A percentile compares a stretch with the other conserved stretches of the same genome.
phyloP scores from a whole-genome alignment of 148 eudicot genomes.

The Camellia sinensis region DNA sequence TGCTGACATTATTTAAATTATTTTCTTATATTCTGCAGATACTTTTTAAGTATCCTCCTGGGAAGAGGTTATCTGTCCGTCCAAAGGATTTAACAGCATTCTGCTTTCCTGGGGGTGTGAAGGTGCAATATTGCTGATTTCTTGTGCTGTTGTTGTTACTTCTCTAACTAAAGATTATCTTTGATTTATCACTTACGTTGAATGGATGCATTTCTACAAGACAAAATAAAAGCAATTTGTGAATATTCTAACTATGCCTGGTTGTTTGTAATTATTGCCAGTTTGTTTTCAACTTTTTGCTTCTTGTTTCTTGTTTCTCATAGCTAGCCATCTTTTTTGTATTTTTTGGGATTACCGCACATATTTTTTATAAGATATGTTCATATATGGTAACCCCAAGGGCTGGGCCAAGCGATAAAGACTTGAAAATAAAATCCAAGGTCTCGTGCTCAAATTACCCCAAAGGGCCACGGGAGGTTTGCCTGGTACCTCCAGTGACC shows the following conservation, averaged over 20 bases:
- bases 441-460: no score
- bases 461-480: no score
- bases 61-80: conserved; percentile 74
- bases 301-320: neutral
- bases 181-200: neutral
- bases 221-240: neutral
- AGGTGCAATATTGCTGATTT: conserved; percentile 44
- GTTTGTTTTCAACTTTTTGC: neutral
- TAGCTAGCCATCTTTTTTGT: neutral
- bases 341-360: neutral
- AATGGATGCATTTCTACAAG: neutral
- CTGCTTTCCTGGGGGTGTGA: conserved; percentile 88
- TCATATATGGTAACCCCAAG: no score
- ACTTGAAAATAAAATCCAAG: no score
- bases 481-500: no score
- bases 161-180: conserved; percentile 2
- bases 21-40: conserved; percentile 42
- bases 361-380: neutral
- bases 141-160: neutral
- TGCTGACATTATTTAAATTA: conserved; percentile 3
- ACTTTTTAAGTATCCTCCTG: conserved; percentile 84
- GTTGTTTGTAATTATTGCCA: neutral
- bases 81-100: conserved; percentile 81
- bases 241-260: neutral
- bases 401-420: no score